These are phyloP conservation scores for Taiozyma sp. DNA, from an alignment of 1,139 yeast species.

Conservation along the genomic window DNA sequence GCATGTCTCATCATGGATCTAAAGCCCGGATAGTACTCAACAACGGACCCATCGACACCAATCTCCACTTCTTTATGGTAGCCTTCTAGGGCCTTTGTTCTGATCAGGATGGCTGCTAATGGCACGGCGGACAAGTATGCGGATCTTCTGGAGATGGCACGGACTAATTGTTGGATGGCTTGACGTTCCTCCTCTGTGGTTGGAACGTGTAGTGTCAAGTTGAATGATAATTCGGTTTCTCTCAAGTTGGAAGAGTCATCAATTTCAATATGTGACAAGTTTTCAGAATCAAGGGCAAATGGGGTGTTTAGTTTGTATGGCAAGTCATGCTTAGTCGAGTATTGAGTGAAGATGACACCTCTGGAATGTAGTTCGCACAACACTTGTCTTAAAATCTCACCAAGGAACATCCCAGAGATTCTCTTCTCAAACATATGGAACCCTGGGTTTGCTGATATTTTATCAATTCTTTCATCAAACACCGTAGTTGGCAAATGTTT, in stretches of 20 bases:
- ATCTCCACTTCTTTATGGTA: slow-evolving; percentile 72
- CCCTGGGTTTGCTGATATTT: slow-evolving; percentile 70
- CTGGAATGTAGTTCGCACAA: slow-evolving; percentile 60
- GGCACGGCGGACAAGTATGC: slow-evolving; percentile 86
- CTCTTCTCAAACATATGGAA: slow-evolving; percentile 90
- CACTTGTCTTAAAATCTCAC: slow-evolving; percentile 76
- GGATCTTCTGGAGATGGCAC: slow-evolving; percentile 81
- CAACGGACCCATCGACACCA: slow-evolving; percentile 92
- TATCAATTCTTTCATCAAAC: slow-evolving; percentile 69
- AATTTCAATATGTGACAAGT: slow-evolving; percentile 74
- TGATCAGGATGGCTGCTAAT: slow-evolving; percentile 66
- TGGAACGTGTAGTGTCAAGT: slow-evolving; percentile 61
- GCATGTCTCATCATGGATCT: slow-evolving; percentile 73
- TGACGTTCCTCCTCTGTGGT: slow-evolving; percentile 64
- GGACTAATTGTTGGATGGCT: slow-evolving; percentile 65
- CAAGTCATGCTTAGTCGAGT: slow-evolving; percentile 44
- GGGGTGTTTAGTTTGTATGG: slow-evolving; percentile 68
- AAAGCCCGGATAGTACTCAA: slow-evolving; percentile 90
- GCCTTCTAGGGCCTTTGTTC: slow-evolving; percentile 51
- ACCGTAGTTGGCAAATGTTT: slow-evolving; percentile 68
- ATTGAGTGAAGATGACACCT: slow-evolving; percentile 53
- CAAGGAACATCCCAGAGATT: slow-evolving; percentile 89
- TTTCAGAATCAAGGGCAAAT: slow-evolving; percentile 75
- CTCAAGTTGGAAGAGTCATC: slow-evolving; percentile 70
- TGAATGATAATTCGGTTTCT: slow-evolving; percentile 59